A percentile compares a stretch with the other conserved stretches of the same genome.
Evolutionary conservation across 2,329 filamentous ascomycete species (phyloP).

Genomic region (Cercospora zeae-maydis): DNA sequence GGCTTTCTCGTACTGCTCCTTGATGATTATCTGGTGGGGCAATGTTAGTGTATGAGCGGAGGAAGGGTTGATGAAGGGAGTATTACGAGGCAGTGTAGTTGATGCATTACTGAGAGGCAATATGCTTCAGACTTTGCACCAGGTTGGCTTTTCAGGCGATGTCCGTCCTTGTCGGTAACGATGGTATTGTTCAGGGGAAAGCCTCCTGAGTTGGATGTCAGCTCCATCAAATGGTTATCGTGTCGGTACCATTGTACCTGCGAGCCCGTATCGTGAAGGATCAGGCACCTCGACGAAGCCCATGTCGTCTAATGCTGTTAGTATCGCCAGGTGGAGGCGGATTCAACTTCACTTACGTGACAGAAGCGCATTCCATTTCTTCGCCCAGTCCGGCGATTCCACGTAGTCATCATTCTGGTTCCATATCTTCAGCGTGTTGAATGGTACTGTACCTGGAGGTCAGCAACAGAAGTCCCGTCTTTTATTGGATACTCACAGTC

Average conservation of each 20-base stretch:
- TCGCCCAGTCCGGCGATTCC: neutral
- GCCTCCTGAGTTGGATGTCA: neutral
- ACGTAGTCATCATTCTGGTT: slow-evolving; percentile 7
- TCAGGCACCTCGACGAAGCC: slow-evolving; percentile 11
- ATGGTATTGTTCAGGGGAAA: slow-evolving; percentile 1
- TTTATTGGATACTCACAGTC: neutral
- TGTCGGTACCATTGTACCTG: neutral
- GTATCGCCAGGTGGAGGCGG: neutral
- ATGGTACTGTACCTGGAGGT: neutral
- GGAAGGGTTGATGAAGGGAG: neutral
- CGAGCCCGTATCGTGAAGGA: neutral
- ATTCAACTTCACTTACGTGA: neutral
- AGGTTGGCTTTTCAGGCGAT: neutral
- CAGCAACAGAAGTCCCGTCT: neutral
- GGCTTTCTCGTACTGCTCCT: neutral
- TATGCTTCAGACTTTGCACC: slow-evolving; percentile 2
- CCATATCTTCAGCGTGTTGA: slow-evolving; percentile 3
- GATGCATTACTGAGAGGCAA: slow-evolving; percentile 8
- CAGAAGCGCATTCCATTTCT: slow-evolving; percentile 2
- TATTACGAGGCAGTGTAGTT: slow-evolving; percentile 6
- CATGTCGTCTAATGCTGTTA: neutral
- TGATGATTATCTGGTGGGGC: neutral
- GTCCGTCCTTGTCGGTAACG: neutral
- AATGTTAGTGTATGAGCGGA: neutral
- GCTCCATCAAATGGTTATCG: too few species aligned